A percentile compares a stretch with the other conserved stretches of the same genome.
Evolutionary conservation across 2,329 filamentous ascomycete species (phyloP).

Genomic region (Juglanconis sp.): DNA sequence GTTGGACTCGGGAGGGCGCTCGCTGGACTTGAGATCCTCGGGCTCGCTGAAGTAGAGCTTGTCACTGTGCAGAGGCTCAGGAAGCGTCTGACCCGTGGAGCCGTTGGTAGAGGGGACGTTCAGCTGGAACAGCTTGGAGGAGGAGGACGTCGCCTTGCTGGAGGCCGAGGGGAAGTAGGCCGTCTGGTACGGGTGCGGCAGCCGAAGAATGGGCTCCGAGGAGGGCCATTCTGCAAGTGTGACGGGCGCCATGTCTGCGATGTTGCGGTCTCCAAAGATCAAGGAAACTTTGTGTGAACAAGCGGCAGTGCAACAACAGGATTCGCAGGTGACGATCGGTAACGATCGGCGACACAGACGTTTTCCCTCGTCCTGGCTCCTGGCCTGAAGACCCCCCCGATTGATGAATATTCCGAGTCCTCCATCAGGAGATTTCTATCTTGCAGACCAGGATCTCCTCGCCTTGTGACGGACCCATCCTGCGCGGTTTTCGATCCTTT

Average conservation of each 20-base stretch:
- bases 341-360: no score
- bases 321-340: no score
- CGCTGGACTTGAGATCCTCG: conserved; percentile 28
- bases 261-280: neutral
- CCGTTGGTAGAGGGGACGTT: conserved; percentile 1
- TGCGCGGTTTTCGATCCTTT: neutral
- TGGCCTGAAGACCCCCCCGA: neutral
- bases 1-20: conserved; percentile 41
- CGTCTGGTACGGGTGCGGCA: conserved; percentile 30
- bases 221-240: conserved; percentile 24
- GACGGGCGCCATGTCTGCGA: conserved; percentile 16
- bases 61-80: conserved; percentile 25
- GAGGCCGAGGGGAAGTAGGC: conserved; percentile 23
- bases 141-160: conserved; percentile 20
- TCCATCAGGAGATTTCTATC: neutral
- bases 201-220: conserved; percentile 25
- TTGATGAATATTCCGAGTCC: neutral
- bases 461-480: no score
- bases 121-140: conserved; percentile 9
- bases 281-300: neutral
- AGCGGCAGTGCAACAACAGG: no score
- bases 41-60: conserved; percentile 31
- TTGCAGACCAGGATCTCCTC: neutral
- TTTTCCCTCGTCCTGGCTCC: no score
- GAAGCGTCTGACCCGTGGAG: conserved; percentile 13